Percentiles rank a stretch among this genome's conserved stretches.
These are phyloP conservation scores for Leccinum broughii DNA, from an alignment of 768 basidiomycete species.

Conservation along the genomic window DNA sequence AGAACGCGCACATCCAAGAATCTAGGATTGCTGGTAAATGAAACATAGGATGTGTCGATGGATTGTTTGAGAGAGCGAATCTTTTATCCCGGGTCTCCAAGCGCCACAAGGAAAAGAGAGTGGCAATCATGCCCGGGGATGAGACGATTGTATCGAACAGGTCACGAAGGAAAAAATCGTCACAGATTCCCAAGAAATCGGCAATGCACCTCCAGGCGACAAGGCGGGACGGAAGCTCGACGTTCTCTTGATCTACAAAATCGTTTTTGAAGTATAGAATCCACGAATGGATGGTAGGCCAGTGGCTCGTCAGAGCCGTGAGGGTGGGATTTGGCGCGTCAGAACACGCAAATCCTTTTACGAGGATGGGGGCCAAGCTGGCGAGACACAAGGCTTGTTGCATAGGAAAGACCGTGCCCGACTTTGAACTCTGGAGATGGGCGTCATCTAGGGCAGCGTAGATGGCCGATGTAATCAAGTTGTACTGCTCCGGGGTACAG, in stretches of 20 bases:
- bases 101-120: conserved; percentile 30
- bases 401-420: conserved; percentile 12
- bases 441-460: conserved; percentile 20
- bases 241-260: conserved; percentile 22
- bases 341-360: conserved; percentile 1
- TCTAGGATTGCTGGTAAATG: conserved; percentile 23
- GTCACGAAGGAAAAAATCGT: conserved; percentile 14
- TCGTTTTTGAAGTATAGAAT: conserved; percentile 26
- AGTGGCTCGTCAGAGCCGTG: conserved; percentile 15
- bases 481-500: conserved; percentile 22
- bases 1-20: conserved; percentile 30
- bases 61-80: conserved; percentile 16
- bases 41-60: conserved; percentile 4
- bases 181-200: conserved; percentile 25
- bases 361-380: conserved; percentile 17
- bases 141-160: conserved; percentile 19
- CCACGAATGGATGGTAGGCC: conserved; percentile 24
- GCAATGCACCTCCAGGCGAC: conserved; percentile 19
- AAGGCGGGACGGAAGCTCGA: conserved; percentile 24
- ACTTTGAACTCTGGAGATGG: conserved; percentile 20
- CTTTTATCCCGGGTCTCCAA: conserved; percentile 22
- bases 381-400: conserved; percentile 25
- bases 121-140: conserved; percentile 19
- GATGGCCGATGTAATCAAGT: conserved; percentile 20
- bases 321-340: neutral